These are phyloP conservation scores for Potentilla sterilis DNA, from an alignment of 306 rosid species.

Conservation along the genomic window DNA sequence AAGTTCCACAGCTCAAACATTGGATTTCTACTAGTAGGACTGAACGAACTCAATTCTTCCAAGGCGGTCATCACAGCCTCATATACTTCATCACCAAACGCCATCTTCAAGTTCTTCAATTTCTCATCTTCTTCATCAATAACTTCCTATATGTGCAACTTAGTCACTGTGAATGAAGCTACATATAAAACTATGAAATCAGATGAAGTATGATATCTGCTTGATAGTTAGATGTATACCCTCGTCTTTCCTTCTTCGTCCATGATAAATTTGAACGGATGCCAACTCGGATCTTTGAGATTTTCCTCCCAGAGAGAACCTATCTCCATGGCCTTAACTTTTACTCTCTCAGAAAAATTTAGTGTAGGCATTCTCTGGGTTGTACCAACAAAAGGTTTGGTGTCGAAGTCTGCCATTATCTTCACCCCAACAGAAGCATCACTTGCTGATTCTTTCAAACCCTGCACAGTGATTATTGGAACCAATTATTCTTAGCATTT, in stretches of 20 bases:
- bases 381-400: slow-evolving; percentile 41
- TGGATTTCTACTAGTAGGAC: neutral
- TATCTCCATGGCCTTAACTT: neutral
- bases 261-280: slow-evolving; percentile 17
- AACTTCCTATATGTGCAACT: slow-evolving; percentile 13
- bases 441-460: slow-evolving; percentile 16
- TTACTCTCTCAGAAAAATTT: neutral
- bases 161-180: neutral
- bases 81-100: slow-evolving; percentile 18
- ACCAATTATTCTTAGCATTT: neutral
- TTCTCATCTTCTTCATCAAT: slow-evolving; percentile 20
- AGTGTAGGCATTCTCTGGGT: slow-evolving; percentile 28
- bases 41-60: slow-evolving; percentile 6
- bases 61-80: slow-evolving; percentile 18
- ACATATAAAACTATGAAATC: neutral
- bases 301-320: slow-evolving; percentile 18
- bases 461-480: slow-evolving; percentile 25
- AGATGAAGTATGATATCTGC: neutral
- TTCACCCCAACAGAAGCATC: slow-evolving; percentile 41
- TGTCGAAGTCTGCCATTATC: slow-evolving; percentile 54
- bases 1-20: slow-evolving; percentile 20
- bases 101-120: slow-evolving; percentile 7
- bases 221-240: slow-evolving; percentile 6
- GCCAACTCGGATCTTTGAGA: slow-evolving; percentile 23
- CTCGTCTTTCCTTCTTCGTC: neutral